Base-by-base conservation (phyloP, 169 alveolate genomes). In the Miamiensis avidus region DNA sequence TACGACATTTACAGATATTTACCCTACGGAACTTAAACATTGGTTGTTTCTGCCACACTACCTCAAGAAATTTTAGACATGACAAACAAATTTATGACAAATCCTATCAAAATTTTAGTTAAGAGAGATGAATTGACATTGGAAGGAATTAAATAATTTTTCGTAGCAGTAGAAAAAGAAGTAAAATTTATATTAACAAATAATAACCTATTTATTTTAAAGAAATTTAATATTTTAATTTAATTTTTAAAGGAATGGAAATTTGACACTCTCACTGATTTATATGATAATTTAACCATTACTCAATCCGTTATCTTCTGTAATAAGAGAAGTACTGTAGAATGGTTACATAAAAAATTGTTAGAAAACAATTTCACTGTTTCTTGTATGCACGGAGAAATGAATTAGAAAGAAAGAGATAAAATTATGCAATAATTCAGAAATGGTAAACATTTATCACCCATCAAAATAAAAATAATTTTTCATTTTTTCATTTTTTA, bases 231-330 rank as follows among this genome's bases (percentile, higher is more conserved):
- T 49, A 49, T 49, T 49, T 49, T 49, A 11, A 11, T 49, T 49
- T 49, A 49, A 49, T 49, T 11, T 20, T 49, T 11, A 49, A 49
- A 49, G 31, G 99, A 98, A 92, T 97, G 99, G 99, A 99, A 99
- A 94, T 99, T 98, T 93, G 99, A 98, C 76, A 98, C 99, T 25
- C 96, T 99, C 32, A 97, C 99, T 90, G 99, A 99, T 89, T 95
- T 99, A 79, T 99, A 99, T 91, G 99, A 99, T 93, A 97, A 99
- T 15, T 94, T 98, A 74, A 98, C 99, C 33, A 98, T 99, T 81
- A 98, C 99, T 6, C 99, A 99, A 96, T 99, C 99, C 15, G 99
- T 99, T 74, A 98, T 99, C 76, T 99, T 99, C 95, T 99, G 99
- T 95, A 98, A 99, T 92, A 98, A 99, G 69, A 96, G 97, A 86